These are phyloP conservation scores for Plasmodium ovale DNA, from an alignment of 169 alveolate species.

Conservation along the genomic window DNA sequence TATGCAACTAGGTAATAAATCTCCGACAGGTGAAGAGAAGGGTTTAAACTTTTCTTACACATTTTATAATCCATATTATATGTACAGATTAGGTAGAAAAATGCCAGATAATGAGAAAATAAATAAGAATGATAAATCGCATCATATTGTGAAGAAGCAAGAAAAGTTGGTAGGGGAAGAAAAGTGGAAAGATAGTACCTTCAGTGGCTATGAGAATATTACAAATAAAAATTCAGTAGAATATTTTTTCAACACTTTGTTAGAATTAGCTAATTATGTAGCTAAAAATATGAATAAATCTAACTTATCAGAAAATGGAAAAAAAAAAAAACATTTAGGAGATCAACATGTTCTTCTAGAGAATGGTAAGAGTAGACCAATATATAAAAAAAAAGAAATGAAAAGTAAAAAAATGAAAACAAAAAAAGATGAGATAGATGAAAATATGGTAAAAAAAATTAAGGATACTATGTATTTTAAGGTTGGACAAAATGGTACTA, in stretches of 20 bases:
- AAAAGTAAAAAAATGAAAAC: conserved; percentile 34
- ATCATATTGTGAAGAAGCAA: not conserved
- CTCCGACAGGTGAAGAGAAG: not conserved
- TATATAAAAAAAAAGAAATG: conserved; percentile 56
- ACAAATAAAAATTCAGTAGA: not conserved
- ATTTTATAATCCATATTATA: conserved; percentile 44
- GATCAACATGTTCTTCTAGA: not conserved
- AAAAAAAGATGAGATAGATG: conserved; percentile 16
- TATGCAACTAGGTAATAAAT: not conserved
- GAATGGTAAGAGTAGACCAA: conserved; percentile 6
- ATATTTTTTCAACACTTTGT: not conserved
- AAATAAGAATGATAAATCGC: not conserved
- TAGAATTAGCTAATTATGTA: conserved; percentile 6
- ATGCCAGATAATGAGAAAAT: not conserved
- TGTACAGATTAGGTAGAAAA: conserved; percentile 5
- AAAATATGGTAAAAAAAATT: not conserved
- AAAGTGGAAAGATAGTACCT: not conserved
- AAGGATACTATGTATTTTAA: conserved; percentile 38
- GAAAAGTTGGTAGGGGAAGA: not conserved
- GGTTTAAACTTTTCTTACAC: conserved; percentile 17
- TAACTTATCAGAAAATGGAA: not conserved
- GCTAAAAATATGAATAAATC: not conserved
- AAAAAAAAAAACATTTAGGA: not conserved
- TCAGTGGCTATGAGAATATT: not conserved
- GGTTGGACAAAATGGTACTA: conserved; percentile 67